Evolutionary conservation across 2,329 filamentous ascomycete species (phyloP).

Genomic region (Thielaviopsis euricoi): DNA sequence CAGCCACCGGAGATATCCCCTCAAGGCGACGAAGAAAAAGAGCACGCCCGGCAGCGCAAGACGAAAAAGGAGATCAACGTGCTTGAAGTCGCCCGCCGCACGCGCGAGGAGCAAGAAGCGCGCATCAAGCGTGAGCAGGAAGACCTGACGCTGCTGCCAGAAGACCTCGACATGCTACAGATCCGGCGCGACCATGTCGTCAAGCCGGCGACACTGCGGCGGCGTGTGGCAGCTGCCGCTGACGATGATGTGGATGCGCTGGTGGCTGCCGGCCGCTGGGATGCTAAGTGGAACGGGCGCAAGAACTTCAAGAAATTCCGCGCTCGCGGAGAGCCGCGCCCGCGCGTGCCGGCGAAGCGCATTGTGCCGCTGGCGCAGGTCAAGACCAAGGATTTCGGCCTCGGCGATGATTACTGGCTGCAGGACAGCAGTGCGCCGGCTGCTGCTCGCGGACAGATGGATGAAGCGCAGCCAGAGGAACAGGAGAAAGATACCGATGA

Average conservation of each 20-base stretch:
- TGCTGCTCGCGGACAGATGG: too few relatives aligned
- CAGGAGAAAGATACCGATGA: slow-evolving; percentile 10
- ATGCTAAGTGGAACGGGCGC: slow-evolving; percentile 79
- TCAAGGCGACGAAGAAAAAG: slow-evolving; percentile 18
- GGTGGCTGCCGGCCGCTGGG: slow-evolving; percentile 48
- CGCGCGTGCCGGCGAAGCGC: slow-evolving; percentile 29
- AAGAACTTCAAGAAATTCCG: slow-evolving; percentile 92
- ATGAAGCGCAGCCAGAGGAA: too few relatives aligned
- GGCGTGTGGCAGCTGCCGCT: slow-evolving; percentile 15
- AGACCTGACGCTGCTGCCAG: slow-evolving; percentile 34
- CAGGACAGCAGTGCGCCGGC: slow-evolving; percentile 33
- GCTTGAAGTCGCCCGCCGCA: slow-evolving; percentile 44
- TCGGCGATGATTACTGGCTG: slow-evolving; percentile 64
- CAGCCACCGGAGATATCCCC: slow-evolving; percentile 14
- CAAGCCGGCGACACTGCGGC: slow-evolving; percentile 54
- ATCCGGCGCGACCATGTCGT: slow-evolving; percentile 61
- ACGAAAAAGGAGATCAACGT: slow-evolving; percentile 50
- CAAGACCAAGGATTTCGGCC: slow-evolving; percentile 52
- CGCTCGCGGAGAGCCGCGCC: slow-evolving; percentile 32
- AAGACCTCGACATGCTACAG: slow-evolving; percentile 53
- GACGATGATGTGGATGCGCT: slow-evolving; percentile 29
- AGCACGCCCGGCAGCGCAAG: slow-evolving; percentile 29
- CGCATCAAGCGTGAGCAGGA: slow-evolving; percentile 36
- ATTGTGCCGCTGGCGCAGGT: slow-evolving; percentile 60
- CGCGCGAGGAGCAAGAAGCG: slow-evolving; percentile 51